Conservation (phyloP, 805 yeast species). For the Kazachstania africana region DNA sequence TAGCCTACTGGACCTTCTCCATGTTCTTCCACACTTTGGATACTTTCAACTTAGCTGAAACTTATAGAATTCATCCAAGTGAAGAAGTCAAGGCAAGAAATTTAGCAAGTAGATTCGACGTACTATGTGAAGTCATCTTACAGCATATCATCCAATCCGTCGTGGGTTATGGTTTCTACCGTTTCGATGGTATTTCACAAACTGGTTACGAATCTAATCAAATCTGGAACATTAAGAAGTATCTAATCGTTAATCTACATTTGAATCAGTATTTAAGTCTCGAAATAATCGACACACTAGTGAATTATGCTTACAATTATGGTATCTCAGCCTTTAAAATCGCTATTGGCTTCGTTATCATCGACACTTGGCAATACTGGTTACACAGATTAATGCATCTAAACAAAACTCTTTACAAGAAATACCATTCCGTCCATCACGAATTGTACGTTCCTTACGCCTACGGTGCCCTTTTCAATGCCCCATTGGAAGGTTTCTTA, state of each 20-base stretch:
- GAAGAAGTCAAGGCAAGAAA: constrained; percentile 72
- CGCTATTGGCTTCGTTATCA: constrained; percentile 50
- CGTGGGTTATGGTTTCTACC: constrained; percentile 47
- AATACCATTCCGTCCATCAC: constrained; percentile 92
- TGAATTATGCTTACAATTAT: constrained; percentile 44
- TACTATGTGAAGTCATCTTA: constrained; percentile 65
- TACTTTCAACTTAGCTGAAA: constrained; percentile 60
- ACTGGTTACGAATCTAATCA: constrained; percentile 41
- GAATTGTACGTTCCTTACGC: constrained; percentile 92
- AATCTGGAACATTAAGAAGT: constrained; percentile 32
- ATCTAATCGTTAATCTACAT: not conserved
- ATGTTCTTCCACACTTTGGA: constrained; percentile 67
- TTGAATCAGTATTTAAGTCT: constrained; percentile 1
- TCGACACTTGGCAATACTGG: constrained; percentile 94
- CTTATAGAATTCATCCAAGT: constrained; percentile 83
- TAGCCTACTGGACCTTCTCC: constrained; percentile 76
- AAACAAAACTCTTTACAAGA: constrained; percentile 61
- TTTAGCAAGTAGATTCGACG: constrained; percentile 58
- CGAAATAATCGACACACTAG: not conserved
- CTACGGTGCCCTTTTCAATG: constrained; percentile 89
- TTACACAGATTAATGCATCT: constrained; percentile 83
- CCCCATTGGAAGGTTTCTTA: constrained; percentile 86
- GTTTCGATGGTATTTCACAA: constrained; percentile 43
- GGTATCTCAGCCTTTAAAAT: constrained; percentile 52
- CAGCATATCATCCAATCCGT: constrained; percentile 79